Percentiles rank a stretch among this genome's conserved stretches.
Conservation (phyloP, 2,329 filamentous ascomycete species). For the Colletotrichum cuscutae region DNA sequence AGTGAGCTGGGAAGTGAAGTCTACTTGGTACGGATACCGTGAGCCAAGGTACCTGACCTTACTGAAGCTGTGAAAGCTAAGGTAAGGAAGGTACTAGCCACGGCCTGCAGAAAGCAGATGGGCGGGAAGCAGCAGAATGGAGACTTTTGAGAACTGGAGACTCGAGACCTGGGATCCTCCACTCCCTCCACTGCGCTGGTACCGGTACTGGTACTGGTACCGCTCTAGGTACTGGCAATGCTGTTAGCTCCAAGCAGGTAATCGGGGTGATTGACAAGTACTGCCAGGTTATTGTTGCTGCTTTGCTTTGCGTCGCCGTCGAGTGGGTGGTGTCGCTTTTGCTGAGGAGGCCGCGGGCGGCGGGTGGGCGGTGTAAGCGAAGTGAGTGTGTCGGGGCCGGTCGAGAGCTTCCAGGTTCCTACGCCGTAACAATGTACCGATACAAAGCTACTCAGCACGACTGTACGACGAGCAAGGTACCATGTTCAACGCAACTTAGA, state of each 20-base stretch:
- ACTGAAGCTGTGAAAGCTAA: no score
- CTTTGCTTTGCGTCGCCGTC: not conserved
- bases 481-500: not conserved
- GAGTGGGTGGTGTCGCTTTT: not conserved
- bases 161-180: not conserved
- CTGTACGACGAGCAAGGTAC: not conserved
- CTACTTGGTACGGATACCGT: not conserved
- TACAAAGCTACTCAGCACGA: no score
- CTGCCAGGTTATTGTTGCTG: not conserved
- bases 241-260: constrained; percentile 4
- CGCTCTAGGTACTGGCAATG: not conserved
- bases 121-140: not conserved
- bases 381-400: constrained; percentile 5
- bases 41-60: no score
- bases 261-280: constrained; percentile 3
- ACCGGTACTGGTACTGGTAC: constrained; percentile 15
- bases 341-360: not conserved
- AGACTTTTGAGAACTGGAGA: not conserved
- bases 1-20: not conserved
- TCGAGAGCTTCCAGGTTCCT: not conserved
- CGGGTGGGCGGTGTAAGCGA: constrained; percentile 29
- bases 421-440: not conserved
- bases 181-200: constrained; percentile 11
- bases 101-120: not conserved
- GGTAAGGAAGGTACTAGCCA: not conserved